phyloP scores from a whole-genome alignment of 805 yeast species.

The Candida andamanensis region DNA sequence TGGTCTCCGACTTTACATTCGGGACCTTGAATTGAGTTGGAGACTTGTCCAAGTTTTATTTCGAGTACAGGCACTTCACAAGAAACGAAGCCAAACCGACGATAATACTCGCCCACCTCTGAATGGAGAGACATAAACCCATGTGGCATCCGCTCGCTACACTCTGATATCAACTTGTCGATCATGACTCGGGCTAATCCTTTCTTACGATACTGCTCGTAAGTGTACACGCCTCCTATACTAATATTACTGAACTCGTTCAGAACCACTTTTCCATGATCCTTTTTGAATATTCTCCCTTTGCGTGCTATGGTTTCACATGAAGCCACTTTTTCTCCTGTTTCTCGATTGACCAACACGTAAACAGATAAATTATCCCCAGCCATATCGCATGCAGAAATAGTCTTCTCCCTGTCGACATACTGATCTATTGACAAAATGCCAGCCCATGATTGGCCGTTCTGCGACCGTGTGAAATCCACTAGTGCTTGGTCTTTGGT shows the following conservation, averaged over 20 bases:
- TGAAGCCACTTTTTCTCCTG: slow-evolving; percentile 23
- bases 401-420: slow-evolving; percentile 26
- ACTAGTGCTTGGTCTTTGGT: slow-evolving; percentile 19
- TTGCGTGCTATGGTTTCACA: slow-evolving; percentile 31
- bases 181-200: slow-evolving; percentile 38
- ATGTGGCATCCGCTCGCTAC: slow-evolving; percentile 23
- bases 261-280: slow-evolving; percentile 5
- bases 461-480: slow-evolving; percentile 29
- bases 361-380: slow-evolving; percentile 16
- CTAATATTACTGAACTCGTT: slow-evolving; percentile 14
- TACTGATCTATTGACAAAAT: slow-evolving; percentile 29
- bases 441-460: slow-evolving; percentile 34
- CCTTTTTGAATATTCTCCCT: slow-evolving; percentile 19
- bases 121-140: slow-evolving; percentile 38
- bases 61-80: slow-evolving; percentile 28
- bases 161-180: slow-evolving; percentile 26
- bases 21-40: no score
- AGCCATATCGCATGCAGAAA: slow-evolving; percentile 17
- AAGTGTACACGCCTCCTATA: slow-evolving; percentile 39
- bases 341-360: slow-evolving; percentile 16
- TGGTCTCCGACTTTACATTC: no score
- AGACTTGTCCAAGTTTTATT: no score
- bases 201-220: slow-evolving; percentile 29
- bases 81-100: slow-evolving; percentile 33
- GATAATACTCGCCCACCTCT: slow-evolving; percentile 41